Evolutionary conservation across 495 filamentous ascomycete genomes (phyloP), one percentile per base, ranked within the genome.

Genomic region (Penicillium canariense): DNA sequence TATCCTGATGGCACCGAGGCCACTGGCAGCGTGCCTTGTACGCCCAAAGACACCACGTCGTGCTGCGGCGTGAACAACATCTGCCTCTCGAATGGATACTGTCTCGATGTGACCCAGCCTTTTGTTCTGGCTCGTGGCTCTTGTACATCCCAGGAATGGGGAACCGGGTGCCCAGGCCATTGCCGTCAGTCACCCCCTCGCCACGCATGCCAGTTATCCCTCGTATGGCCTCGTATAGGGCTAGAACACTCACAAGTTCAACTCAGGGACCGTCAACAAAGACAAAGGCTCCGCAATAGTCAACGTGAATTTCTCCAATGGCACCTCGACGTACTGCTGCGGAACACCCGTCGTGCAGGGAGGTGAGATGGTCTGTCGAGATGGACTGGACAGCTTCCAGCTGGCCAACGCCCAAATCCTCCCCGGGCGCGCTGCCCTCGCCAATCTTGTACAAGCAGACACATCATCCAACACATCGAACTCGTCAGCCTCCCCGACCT

Each of bases 261-360:
- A n/a, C 12, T n/a, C 38, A 42, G 38, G 38, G 10, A 23, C 20
- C 28, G 28, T 35, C 3, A 50, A 45, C 23, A 20, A 17, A 9
- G 22, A 20, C 7, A 38, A 26, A 22, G 68, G 70, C 32, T 58
- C 56, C 8, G 65, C 68, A 5, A 69, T 69, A 28, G 58, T 69
- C 43, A 65, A 63, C 46, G 31, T 67, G 2, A 28, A 28, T 9
- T 62, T 51, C 46, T 18, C 26, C 18, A 50, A 63, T 17, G 55
- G 56, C 11, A 39, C 53, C 2, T 58, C 68, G 0, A 52, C 27
- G 12, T 73, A 71, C 49, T 73, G 70, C 60, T 70, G 67, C 54
- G 65, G 63, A 17, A 65, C 63, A 4, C 50, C 63, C 3, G 46
- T 66, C 28, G 53, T 17, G 30, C 46, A 56, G 15, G 54, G 54